Evolutionary conservation across 2,329 filamentous ascomycete genomes (phyloP), one percentile per base, ranked within the genome.

Genomic region (Corniculantispora saksenae): DNA sequence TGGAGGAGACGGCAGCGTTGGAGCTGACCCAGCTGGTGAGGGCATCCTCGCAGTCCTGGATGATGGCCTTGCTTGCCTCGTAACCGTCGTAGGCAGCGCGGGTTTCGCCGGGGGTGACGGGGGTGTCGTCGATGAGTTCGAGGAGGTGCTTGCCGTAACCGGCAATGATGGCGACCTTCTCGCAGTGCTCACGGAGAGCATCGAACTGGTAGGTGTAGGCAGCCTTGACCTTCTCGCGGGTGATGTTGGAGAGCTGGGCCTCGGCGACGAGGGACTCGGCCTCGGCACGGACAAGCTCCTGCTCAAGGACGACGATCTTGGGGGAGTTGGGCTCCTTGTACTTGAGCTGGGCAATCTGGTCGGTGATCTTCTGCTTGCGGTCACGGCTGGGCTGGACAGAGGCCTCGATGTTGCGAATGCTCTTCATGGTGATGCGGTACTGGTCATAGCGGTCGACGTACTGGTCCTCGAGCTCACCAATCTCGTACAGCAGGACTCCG

Each of bases 311-410:
- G 65, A 97, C 93, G 72, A 99, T 97, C 82, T 93, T 95, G 69
- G 94, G 94, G 43, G 94, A 97, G 83, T 97, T 97, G 71, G 95
- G 95, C 80, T 99, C 95, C 84, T 99, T 99, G 88, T 98, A 99
- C 81, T 99, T 99, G 73, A 99, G 87, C 79, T 98, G 94, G 59
- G 95, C 94, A 73, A 99, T 99, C 77, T 98, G 93, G 77, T 99
- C 95, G 73, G 93, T 97, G 75, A 99, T 98, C 83, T 98, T 99
- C 80, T 98, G 94, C 84, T 99, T 99, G 95, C 95, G 92, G 81
- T 99, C 95, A 81, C 95, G 88, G 83, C 94, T 97, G 64, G 95
- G 95, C 81, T 99, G 95, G 59, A 99, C 95, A 25, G 94, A 98
- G 66, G 94, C 94, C 80, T 99, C 95, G 70, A 99, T 99, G 81